Evolutionary conservation across 768 basidiomycete species (phyloP), one percentile per base, ranked within the genome.

Genomic region (Fomitopsis pulvina): DNA sequence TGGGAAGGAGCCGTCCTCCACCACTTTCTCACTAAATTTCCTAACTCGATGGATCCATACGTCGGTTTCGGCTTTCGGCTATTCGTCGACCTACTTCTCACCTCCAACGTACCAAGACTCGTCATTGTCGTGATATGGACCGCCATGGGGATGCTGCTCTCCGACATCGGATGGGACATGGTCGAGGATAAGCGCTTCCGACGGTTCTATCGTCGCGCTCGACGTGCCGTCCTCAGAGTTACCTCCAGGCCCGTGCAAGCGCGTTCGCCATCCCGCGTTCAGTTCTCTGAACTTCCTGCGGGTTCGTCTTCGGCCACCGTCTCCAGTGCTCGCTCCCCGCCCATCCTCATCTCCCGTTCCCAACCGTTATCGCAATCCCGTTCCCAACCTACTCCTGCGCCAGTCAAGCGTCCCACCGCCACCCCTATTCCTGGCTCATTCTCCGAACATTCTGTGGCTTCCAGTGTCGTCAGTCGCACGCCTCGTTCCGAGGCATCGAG

Each of bases 1-100:
- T 89, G 86, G 85, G 87, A 89, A 65, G 86, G 87, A 42, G 75
- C 85, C 22, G 79, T 87, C 30, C 71, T 87, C 48, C 77, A 80
- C 34, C 87, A 88, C 57, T 87, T 86, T 63, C 65, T 85, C 54
- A 76, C 75, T 52, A 84, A 84, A 61, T 75, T 74, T 65, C 83
- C 85, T 27, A 59, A 60, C 27, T 85, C 85, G 0, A 70, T 73
- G 49, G 86, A 88, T 63, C 86, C 85, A 7, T 86, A 81, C 64
- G 66, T 87, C 47, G 83, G 77, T 12, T 78, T 80, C 52, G 81
- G 68, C 29, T 76, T 87, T 45, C 73, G 87, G n/a, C 72, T 88
- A 48, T 80, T 85, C 59, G 68, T 86, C 51, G 87, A 90, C 67
- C 78, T 85, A 48, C 66, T 84, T 40, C 70, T 83, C 62, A 85